Conservation (phyloP, 1,284 basidiomycete genomes). For the Microbotryum lychnidis-dioicae region DNA sequence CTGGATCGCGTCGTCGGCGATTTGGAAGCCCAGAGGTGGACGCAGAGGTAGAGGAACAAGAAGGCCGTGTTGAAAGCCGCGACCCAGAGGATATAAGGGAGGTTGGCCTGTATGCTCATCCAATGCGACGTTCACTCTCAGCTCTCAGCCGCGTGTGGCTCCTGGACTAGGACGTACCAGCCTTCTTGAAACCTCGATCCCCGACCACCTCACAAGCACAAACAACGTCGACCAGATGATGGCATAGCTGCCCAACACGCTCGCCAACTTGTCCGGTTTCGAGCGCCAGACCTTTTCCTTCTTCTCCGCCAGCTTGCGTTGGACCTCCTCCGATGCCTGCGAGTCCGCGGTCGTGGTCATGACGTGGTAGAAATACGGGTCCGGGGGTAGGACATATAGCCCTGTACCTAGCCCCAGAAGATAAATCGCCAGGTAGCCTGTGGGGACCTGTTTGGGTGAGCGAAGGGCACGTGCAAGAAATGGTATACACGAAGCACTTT, state of each 20-base stretch:
- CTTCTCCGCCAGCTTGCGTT: slow-evolving; percentile 25
- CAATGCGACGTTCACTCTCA: not conserved
- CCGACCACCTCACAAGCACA: slow-evolving; percentile 39
- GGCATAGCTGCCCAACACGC: slow-evolving; percentile 67
- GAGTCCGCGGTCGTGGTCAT: not conserved
- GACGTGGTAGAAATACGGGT: slow-evolving; percentile 30
- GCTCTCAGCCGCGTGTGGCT: not conserved
- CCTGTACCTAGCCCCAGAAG: slow-evolving; percentile 76
- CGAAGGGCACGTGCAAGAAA: not conserved
- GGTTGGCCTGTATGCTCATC: slow-evolving; percentile 56
- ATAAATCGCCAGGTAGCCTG: slow-evolving; percentile 85
- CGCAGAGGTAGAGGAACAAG: slow-evolving; percentile 66
- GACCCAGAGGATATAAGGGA: slow-evolving; percentile 83
- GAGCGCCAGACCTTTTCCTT: slow-evolving; percentile 3
- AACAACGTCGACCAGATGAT: slow-evolving; percentile 67
- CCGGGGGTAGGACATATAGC: slow-evolving; percentile 58
- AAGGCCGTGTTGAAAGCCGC: slow-evolving; percentile 82
- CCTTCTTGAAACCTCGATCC: slow-evolving; percentile 55
- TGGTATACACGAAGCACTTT: slow-evolving; percentile 4
- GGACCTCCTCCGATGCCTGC: slow-evolving; percentile 10
- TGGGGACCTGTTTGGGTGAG: not conserved
- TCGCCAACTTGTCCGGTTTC: slow-evolving; percentile 54
- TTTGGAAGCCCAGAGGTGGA: slow-evolving; percentile 52
- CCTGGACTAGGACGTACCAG: slow-evolving; percentile 48
- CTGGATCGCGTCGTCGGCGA: slow-evolving; percentile 1